Conservation (phyloP, 768 basidiomycete genomes). For the Antrodiella citrinella region DNA sequence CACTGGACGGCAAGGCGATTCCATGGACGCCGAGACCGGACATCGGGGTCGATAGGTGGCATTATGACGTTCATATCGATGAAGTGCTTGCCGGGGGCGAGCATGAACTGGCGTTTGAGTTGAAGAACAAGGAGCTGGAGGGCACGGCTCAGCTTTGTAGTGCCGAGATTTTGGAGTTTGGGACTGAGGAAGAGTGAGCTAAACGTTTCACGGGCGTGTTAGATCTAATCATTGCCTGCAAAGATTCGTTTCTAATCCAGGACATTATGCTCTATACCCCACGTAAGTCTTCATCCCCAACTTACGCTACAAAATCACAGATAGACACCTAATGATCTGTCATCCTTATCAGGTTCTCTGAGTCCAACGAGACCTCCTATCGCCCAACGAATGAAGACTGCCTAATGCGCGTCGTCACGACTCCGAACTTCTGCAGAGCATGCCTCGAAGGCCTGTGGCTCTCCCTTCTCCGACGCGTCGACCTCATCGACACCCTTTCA, state of each 20-base stretch:
- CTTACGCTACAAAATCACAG: background rate
- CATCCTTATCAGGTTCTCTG: conserved; percentile 44
- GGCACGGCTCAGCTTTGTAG: conserved; percentile 70
- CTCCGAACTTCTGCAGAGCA: conserved; percentile 66
- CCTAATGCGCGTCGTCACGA: conserved; percentile 67
- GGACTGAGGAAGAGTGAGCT: conserved; percentile 52
- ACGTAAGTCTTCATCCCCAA: conserved; percentile 52
- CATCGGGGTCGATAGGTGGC: conserved; percentile 68
- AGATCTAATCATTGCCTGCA: too few species aligned
- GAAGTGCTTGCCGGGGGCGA: conserved; percentile 35
- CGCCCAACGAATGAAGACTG: conserved; percentile 82
- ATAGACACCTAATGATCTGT: background rate
- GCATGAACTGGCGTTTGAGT: conserved; percentile 52
- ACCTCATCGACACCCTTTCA: conserved; percentile 50
- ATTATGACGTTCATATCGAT: conserved; percentile 51
- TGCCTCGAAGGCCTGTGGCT: conserved; percentile 73
- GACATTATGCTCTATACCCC: conserved; percentile 61
- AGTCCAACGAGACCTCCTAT: conserved; percentile 56
- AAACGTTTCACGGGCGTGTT: too few species aligned
- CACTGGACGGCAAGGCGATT: conserved; percentile 53
- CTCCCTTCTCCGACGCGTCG: conserved; percentile 47
- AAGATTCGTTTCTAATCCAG: conserved; percentile 55
- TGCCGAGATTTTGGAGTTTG: conserved; percentile 67
- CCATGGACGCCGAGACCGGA: conserved; percentile 46
- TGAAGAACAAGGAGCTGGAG: conserved; percentile 38